Evolutionary conservation across 306 rosid genomes (phyloP).

Genomic region (Mimosa bimucronata): DNA sequence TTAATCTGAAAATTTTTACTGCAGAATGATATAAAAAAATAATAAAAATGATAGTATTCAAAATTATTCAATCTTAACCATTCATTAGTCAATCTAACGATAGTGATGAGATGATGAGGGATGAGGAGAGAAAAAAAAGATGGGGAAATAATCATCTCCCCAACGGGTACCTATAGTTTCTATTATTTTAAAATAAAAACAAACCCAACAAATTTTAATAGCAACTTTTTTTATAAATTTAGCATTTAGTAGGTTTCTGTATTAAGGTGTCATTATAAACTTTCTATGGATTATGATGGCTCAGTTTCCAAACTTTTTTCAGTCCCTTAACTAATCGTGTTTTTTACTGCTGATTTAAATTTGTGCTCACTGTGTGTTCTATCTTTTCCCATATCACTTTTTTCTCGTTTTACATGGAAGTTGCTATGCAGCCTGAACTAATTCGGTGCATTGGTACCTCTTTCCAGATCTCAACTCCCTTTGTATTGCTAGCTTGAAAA

Average conservation of each 20-base stretch:
- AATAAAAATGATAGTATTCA: too few relatives aligned
- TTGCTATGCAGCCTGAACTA: slow-evolving; percentile 12
- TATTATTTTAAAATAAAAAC: too few relatives aligned
- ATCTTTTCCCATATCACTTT: slow-evolving; percentile 13
- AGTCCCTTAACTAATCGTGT: slow-evolving; percentile 6
- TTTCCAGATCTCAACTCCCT: slow-evolving; percentile 22
- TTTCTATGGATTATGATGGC: slow-evolving; percentile 29
- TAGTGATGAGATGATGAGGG: too few relatives aligned
- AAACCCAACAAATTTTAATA: too few relatives aligned
- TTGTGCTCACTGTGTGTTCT: slow-evolving; percentile 10
- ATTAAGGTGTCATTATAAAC: slow-evolving; percentile 27
- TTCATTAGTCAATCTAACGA: too few relatives aligned
- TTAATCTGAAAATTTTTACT: too few relatives aligned
- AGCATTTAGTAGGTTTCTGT: neutral
- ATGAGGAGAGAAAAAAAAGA: too few relatives aligned
- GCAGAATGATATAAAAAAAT: too few relatives aligned
- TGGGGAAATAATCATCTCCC: too few relatives aligned
- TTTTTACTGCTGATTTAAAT: slow-evolving; percentile 17
- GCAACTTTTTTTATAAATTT: too few relatives aligned
- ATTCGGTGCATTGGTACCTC: slow-evolving; percentile 13
- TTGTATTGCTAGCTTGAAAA: slow-evolving; percentile 18
- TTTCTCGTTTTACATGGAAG: slow-evolving; percentile 7
- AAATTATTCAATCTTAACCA: too few relatives aligned
- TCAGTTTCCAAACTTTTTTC: neutral
- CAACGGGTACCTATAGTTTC: too few relatives aligned